Evolutionary conservation across 2,329 filamentous ascomycete species (phyloP), one percentile per base, ranked within the genome.

Genomic region (Fusarium guadeloupense): DNA sequence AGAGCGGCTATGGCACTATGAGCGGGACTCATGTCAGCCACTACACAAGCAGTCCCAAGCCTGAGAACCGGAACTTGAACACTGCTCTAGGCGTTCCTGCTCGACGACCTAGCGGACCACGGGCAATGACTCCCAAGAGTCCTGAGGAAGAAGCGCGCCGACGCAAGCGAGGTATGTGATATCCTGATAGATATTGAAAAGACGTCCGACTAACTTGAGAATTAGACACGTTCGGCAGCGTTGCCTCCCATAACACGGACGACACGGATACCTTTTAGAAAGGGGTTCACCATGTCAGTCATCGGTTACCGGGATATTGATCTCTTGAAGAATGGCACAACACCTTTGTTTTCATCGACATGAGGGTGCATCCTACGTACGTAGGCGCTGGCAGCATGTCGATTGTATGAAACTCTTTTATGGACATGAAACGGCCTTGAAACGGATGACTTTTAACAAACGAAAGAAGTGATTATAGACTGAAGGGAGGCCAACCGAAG

Each of bases 61-160:
- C 78, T 16, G 84, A 86, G 74, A 86, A 86, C 71, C 78, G 81
- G 45, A 87, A 86, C 64, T 72, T 87, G 34, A 86, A 78, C 67
- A 79, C 78, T 14, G 83, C 81, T 7, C 76, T 83, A 6, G 81
- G 81, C 7, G 77, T 81, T 5, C 82, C 82, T n/a, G 72, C 78
- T 9, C 77, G 85, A 42, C 74, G 83, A 53, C 85, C 85, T 20
- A 86, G 83, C 47, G 85, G 85, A 19, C 85, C 85, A 13, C 75
- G 85, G 60, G 84, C 84, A 16, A 87, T 87, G 85, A 87, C 84
- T 6, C 84, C 85, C 1, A 85, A 79, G 72, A 82, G 78, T 53
- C 77, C 77, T 1, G 76, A 81, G 40, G 79, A 82, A 35, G 81
- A 81, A 17, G 76, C 76, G 9, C 74, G 81, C 62, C 76, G 83